Evolutionary conservation across 1,284 basidiomycete genomes (phyloP), one percentile per base, ranked within the genome.

Genomic region (Leccinum pachyderme): DNA sequence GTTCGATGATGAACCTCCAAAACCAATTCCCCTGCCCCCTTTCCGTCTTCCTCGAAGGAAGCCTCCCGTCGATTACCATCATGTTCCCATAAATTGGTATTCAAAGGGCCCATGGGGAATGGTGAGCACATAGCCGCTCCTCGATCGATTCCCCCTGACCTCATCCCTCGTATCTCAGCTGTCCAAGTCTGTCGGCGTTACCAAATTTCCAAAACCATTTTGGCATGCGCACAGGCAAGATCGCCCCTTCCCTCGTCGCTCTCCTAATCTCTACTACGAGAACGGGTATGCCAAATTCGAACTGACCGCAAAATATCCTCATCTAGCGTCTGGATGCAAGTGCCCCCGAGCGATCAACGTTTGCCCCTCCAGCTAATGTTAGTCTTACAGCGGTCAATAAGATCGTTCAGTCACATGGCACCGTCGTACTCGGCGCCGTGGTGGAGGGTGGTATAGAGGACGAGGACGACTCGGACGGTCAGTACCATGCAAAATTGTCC

Each of bases 381-480:
- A 31, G 33, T 47, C 29, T 25, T 41, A 18, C 37, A 80, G 78
- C 71, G 27, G 70, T 81, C 51, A 77, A 73, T 53, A 74, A 66
- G 45, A 71, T 80, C 22, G 65, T 75, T 12, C 78, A 80, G 49
- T 61, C 57, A 7, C 64, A 65, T n/a, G 62, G 57, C 4, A 68
- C 53, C 41, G 68, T 74, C 3, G 67, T 71, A 35, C 68, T 79
- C n/a, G 66, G 71, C 39, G 74, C 75, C 37, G 67, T 70, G 4
- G 70, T 70, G 41, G 60, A 65, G 29, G 76, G 72, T 31, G 78
- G 79, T 11, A 15, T 65, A 11, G 68, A 72, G 47, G 72, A 74
- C 45, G 75, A 74, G 63, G 59, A 63, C 2, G 69, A 65, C 3
- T 61, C 64, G n/a, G 62, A 69, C 39, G 63, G 68, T 68, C 35